Base-by-base conservation (phyloP, 2,329 filamentous ascomycete genomes). In the Cadophora sp. region DNA sequence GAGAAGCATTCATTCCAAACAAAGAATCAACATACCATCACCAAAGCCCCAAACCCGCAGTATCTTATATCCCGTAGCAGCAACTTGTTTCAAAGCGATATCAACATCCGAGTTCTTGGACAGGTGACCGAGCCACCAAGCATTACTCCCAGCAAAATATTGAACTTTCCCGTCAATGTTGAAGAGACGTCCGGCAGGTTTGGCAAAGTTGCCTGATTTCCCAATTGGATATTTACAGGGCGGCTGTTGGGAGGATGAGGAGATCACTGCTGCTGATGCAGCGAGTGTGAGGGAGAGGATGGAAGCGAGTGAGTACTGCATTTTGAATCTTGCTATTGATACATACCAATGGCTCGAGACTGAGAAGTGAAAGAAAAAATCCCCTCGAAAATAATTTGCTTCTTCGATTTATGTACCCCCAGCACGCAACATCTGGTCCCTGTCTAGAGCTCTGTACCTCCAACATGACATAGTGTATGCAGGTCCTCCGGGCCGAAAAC, bases 21-120 rank as follows among this genome's bases (percentile, higher is more conserved):
- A 6, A 9, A 43, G 4, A 43, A 43, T 8, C 7, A 7, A 48
- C 43, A 8, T 48, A 48, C 43, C 85, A 70, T 89, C 86, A 78
- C 87, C 87, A 79, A 90, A 90, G 4, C 87, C 86, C 87, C 87
- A 89, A 59, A 89, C 81, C 19, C 88, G 82, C 40, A 89, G 79
- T 68, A 89, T 84, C 75, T 86, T 87, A 61, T 84, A 78, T 1
- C 81, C 68, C 85, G 82, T 2, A 85, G 61, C 64, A 53, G 79
- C 75, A 26, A 89, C 76, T 73, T 86, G 80, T 69, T 81, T 77
- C 29, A 86, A 76, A 16, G 82, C 78, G n/a, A 79, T 77, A 72
- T 89, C 85, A 16, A 89, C 82, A 74, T 90, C 86, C 8, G 78
- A 80, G 69, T 86, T 81, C 66, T 85, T 83, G 72, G 80, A 84